These are phyloP conservation scores for Diaporthe destruens DNA, from an alignment of 2,329 filamentous ascomycete genomes.

Conservation along the genomic window DNA sequence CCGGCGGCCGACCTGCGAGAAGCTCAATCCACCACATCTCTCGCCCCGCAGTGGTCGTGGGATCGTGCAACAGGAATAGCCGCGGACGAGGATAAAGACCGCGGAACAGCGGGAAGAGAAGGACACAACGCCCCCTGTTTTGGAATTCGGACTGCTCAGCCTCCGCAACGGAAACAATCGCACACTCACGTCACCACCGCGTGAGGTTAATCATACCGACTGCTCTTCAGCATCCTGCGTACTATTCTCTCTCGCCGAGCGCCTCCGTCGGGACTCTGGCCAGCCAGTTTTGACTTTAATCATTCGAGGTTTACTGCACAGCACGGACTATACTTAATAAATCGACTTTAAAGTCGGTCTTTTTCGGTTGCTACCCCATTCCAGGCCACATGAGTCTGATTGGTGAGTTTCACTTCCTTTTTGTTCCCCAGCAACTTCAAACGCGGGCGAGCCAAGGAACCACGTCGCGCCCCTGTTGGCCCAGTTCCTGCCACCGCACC, in stretches of 20 bases:
- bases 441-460: conserved; percentile 9
- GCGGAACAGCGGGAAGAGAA: neutral
- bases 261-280: conserved; percentile 14
- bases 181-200: conserved; percentile 20
- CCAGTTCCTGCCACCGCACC: neutral
- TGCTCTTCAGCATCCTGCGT: conserved; percentile 35
- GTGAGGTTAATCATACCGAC: conserved; percentile 27
- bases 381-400: conserved; percentile 41
- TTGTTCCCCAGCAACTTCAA: conserved; percentile 36
- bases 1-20: conserved; percentile 2
- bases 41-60: conserved; percentile 2
- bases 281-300: conserved; percentile 32
- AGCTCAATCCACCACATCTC: neutral
- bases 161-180: conserved; percentile 11
- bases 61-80: conserved; percentile 16
- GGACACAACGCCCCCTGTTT: conserved; percentile 20
- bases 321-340: conserved; percentile 34
- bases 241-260: conserved; percentile 10
- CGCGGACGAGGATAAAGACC: neutral
- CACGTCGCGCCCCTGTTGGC: conserved; percentile 27
- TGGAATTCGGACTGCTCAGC: conserved; percentile 26
- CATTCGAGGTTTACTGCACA: conserved; percentile 14
- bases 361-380: conserved; percentile 24
- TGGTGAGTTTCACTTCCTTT: conserved; percentile 37
- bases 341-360: conserved; percentile 35